Conservation (phyloP, 1,284 basidiomycete genomes). For the Pholiota adiposa region DNA sequence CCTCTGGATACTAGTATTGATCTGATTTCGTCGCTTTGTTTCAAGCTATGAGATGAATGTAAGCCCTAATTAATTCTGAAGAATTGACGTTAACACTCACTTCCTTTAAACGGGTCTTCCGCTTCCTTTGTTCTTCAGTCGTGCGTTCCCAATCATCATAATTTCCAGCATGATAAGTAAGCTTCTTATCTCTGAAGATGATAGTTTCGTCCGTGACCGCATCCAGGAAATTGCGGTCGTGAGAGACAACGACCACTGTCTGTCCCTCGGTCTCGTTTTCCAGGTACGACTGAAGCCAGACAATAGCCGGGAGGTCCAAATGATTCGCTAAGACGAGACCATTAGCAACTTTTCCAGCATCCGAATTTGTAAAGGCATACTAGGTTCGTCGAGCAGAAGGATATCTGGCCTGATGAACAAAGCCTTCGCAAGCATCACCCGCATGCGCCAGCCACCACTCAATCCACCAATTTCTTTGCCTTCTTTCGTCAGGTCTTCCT, state of each 20-base stretch:
- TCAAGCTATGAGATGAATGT: constrained; percentile 31
- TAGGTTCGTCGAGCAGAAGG: constrained; percentile 53
- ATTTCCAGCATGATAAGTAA: constrained; percentile 67
- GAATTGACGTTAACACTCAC: constrained; percentile 30
- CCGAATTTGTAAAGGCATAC: constrained; percentile 21
- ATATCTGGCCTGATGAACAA: constrained; percentile 79
- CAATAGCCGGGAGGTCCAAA: constrained; percentile 54
- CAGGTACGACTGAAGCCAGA: constrained; percentile 72
- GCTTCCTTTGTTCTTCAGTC: constrained; percentile 51
- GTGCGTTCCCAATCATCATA: constrained; percentile 62
- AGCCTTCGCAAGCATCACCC: constrained; percentile 76
- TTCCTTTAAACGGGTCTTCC: constrained; percentile 55
- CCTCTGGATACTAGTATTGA: constrained; percentile 49
- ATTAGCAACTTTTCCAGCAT: background rate
- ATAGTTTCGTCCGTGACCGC: constrained; percentile 71
- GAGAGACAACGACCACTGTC: constrained; percentile 70
- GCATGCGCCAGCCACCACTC: constrained; percentile 75
- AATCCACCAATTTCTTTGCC: constrained; percentile 37
- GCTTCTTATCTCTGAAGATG: constrained; percentile 57
- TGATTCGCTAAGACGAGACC: constrained; percentile 31
- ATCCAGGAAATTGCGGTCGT: constrained; percentile 76
- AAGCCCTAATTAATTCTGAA: too few relatives aligned
- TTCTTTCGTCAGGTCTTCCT: constrained; percentile 45
- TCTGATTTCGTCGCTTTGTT: constrained; percentile 38
- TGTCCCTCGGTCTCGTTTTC: constrained; percentile 33